phyloP scores from a whole-genome alignment of 768 basidiomycete genomes.

The Phylloporus arenicola region DNA sequence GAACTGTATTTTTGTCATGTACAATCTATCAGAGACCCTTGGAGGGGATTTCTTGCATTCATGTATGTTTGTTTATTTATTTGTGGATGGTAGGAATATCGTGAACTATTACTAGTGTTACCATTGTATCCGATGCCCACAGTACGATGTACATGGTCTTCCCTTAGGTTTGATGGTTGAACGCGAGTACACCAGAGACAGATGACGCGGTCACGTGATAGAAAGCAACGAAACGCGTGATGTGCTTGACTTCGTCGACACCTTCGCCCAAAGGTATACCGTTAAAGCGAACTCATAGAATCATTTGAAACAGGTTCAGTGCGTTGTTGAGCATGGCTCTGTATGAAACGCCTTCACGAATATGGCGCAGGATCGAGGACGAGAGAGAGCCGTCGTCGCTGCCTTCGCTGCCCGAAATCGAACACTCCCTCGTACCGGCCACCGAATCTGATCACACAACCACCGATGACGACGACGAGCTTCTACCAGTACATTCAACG shows the following conservation, averaged over 20 bases:
- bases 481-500: constrained; percentile 61
- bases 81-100: neutral
- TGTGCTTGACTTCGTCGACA: neutral
- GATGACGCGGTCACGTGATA: constrained; percentile 23
- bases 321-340: constrained; percentile 34
- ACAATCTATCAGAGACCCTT: neutral
- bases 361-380: constrained; percentile 81
- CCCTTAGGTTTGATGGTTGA: neutral
- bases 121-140: too few species aligned
- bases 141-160: neutral
- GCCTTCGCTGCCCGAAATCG: constrained; percentile 68
- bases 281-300: neutral
- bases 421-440: constrained; percentile 50
- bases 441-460: constrained; percentile 33
- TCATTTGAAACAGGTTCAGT: constrained; percentile 3
- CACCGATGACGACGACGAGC: constrained; percentile 39
- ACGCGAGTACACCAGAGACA: too few species aligned
- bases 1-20: constrained; percentile 4
- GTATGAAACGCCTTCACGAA: constrained; percentile 78
- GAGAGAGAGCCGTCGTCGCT: constrained; percentile 76
- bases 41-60: neutral
- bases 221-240: constrained; percentile 17
- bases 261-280: neutral
- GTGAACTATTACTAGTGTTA: neutral
- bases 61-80: constrained; percentile 5